A percentile compares a stretch with the other conserved stretches of the same genome.
Conservation (phyloP, 2,329 filamentous ascomycete genomes). For the Aspergillus bombycis region DNA sequence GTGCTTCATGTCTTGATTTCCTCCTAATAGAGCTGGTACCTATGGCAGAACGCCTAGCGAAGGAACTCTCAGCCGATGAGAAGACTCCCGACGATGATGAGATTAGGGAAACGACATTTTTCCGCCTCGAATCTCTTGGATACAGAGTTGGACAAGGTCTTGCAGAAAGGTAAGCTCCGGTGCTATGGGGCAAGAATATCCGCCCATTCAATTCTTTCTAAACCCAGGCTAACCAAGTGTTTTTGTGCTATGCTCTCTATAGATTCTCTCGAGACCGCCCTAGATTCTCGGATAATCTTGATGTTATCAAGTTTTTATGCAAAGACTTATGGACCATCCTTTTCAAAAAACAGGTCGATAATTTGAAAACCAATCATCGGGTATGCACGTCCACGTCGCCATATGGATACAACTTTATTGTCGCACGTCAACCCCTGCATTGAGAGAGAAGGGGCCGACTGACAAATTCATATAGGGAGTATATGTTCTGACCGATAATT, state of each 20-base stretch:
- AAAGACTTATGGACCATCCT: constrained; percentile 96
- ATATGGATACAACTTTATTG: neutral
- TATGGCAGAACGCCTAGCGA: constrained; percentile 83
- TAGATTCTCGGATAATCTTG: constrained; percentile 87
- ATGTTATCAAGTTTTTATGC: constrained; percentile 97
- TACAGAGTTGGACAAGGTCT: constrained; percentile 92
- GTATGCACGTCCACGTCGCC: constrained; percentile 48
- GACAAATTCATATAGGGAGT: constrained; percentile 64
- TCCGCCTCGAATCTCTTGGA: constrained; percentile 78
- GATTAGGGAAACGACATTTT: constrained; percentile 81
- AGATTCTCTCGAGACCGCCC: constrained; percentile 67
- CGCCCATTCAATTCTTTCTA: neutral
- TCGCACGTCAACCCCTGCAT: constrained; percentile 8
- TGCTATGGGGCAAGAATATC: neutral
- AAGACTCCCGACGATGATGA: constrained; percentile 62
- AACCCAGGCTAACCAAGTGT: neutral
- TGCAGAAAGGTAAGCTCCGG: constrained; percentile 71
- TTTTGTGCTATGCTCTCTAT: neutral
- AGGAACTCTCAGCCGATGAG: constrained; percentile 58
- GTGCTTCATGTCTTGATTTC: constrained; percentile 86
- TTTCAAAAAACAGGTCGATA: constrained; percentile 97
- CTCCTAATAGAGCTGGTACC: constrained; percentile 96
- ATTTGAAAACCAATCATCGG: constrained; percentile 96
- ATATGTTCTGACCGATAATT: constrained; percentile 92
- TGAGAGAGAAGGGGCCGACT: neutral